Evolutionary conservation across 2,329 filamentous ascomycete species (phyloP), one percentile per base, ranked within the genome.

Genomic region (Beauveria rudraprayagi): DNA sequence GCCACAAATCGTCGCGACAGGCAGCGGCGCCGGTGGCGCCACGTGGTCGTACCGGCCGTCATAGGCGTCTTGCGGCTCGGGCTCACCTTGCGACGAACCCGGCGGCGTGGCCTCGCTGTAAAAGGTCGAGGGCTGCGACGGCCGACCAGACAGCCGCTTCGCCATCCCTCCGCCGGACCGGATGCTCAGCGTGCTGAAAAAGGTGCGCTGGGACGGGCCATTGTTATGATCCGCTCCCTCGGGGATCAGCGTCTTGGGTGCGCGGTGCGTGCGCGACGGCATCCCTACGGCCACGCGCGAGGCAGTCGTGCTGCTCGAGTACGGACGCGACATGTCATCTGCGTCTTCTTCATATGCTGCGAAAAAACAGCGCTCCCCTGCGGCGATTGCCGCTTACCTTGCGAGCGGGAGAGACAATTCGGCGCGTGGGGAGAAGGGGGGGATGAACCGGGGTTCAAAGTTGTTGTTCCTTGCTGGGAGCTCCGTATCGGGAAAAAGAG

Each of bases 21-120:
- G 68, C 16, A 69, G 61, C 34, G 64, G 66, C 26, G 65, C 68
- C 2, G 61, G 64, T 63, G 62, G 65, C 50, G 65, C 66, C 4
- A 66, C 64, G 61, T 62, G 65, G 55, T 67, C 67, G 62, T 68
- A 67, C 61, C 63, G 60, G 60, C 67, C 67, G 50, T 70, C 68
- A 63, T 70, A 67, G 14, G 24, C 8, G 9, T 40, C 48, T 34
- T 52, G 11, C 24, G 41, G 24, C 30, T 59, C 11, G 64, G 67
- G 40, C 60, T 64, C 2, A 71, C 73, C 14, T 1, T 52, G 53
- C 53, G 60, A 56, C 17, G 60, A 61, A 26, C 60, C 47, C 3
- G 74, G 68, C 14, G 75, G 75, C n/a, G 75, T 75, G 14, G 65
- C 66, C 58, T 77, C 75, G 19, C 74, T 72, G 65, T 74, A 76